Evolutionary conservation across 768 basidiomycete species (phyloP).

Genomic region (Collybia sordida): DNA sequence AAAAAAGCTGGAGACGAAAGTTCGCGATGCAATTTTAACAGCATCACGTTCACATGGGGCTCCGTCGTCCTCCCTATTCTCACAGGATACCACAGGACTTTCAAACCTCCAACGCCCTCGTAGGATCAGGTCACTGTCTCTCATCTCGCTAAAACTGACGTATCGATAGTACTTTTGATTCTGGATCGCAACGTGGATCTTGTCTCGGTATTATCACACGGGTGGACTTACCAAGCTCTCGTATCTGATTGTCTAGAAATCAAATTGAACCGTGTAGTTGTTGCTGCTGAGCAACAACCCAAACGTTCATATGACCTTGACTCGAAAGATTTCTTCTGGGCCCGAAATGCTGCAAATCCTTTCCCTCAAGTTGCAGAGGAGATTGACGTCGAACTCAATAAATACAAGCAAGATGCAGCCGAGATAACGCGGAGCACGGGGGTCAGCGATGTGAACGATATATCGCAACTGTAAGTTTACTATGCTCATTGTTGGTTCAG

Average conservation of each 20-base stretch:
- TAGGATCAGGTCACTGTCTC: slow-evolving; percentile 24
- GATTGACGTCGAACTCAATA: slow-evolving; percentile 88
- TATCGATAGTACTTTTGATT: slow-evolving; percentile 78
- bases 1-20: slow-evolving; percentile 88
- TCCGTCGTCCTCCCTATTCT: slow-evolving; percentile 60
- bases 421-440: slow-evolving; percentile 97
- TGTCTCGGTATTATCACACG: slow-evolving; percentile 90
- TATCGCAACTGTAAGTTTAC: slow-evolving; percentile 79
- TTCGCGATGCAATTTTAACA: slow-evolving; percentile 80
- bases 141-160: slow-evolving; percentile 6
- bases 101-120: slow-evolving; percentile 87
- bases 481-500: neutral
- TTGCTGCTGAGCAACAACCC: slow-evolving; percentile 64
- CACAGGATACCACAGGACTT: slow-evolving; percentile 79
- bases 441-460: slow-evolving; percentile 93
- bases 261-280: slow-evolving; percentile 91
- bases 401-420: slow-evolving; percentile 93
- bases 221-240: slow-evolving; percentile 99
- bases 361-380: slow-evolving; percentile 99
- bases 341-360: slow-evolving; percentile 90
- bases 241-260: slow-evolving; percentile 98
- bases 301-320: slow-evolving; percentile 93
- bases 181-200: slow-evolving; percentile 95
- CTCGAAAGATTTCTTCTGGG: slow-evolving; percentile 99
- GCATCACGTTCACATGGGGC: slow-evolving; percentile 59